Base-by-base conservation (phyloP, 179 eudicot species). In the Nepenthes alata region DNA sequence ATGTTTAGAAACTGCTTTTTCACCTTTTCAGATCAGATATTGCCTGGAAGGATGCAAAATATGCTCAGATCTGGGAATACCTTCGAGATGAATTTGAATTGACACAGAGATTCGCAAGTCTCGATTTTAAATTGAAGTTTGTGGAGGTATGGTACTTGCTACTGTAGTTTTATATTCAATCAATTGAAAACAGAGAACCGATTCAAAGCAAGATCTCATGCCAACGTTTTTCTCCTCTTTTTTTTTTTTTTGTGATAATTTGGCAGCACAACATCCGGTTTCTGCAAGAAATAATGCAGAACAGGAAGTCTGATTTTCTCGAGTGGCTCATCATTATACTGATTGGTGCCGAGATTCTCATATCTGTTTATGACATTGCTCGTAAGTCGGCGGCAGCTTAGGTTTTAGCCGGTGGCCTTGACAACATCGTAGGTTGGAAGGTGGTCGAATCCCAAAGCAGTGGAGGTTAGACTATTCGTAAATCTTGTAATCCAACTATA, bases 1-100 rank as follows among this genome's bases (percentile, higher is more conserved):
- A 4, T 1, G 8, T 41, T 41, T 41, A 0, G 8, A 41, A 1
- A 6, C n/a, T 13, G 53, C 4, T 11, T 8, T 4, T 53, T 62
- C 55, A 35, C 10, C 41, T 67, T 58, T 68, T 36, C 86, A 91
- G 96, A 69, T 91, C 95, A 47, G 96, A 91, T 76, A 91, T 91
- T 70, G 98, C 98, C 51, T 91, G 98, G 96, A 91, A 89, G 77
- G 86, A 91, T 77, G 96, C 98, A 6, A 91, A 91, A 67, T 91
- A 91, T 74, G 98, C 96, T 67, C 93, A 91, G 77, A 91, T 91
- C 25, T 91, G 96, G 98, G 98, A 91, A 69, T 91, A 89, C 73
- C 93, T 91, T 13, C 81, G 96, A 53, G 95, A 86, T 72, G 98
- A 91, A 73, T 91, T 89, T 56, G 98, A 91, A 72, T 67, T 91